A percentile compares a stretch with the other conserved stretches of the same genome.
phyloP scores from a whole-genome alignment of 1,139 yeast species.

The Tardiomyces digboiensis region DNA sequence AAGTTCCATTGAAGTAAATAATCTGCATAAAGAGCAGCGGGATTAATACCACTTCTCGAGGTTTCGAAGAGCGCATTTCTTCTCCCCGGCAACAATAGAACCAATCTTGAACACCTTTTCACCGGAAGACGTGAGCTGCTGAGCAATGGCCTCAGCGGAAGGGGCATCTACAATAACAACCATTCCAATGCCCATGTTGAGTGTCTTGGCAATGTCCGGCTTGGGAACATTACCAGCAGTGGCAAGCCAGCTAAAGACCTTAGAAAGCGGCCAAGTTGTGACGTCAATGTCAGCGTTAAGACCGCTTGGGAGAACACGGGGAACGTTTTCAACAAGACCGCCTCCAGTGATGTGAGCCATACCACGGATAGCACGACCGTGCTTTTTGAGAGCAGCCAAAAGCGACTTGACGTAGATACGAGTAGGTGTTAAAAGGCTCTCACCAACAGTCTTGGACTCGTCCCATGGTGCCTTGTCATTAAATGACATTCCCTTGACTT shows the following conservation, averaged over 20 bases:
- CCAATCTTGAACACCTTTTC: slow-evolving; percentile 82
- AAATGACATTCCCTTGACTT: slow-evolving; percentile 59
- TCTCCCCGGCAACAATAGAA: slow-evolving; percentile 43
- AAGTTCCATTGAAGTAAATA: too few relatives aligned
- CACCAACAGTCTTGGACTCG: slow-evolving; percentile 64
- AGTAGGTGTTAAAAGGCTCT: slow-evolving; percentile 82
- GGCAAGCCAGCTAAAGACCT: slow-evolving; percentile 91
- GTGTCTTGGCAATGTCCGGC: slow-evolving; percentile 76
- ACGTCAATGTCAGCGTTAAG: slow-evolving; percentile 78
- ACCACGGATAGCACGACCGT: slow-evolving; percentile 55
- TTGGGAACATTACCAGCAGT: slow-evolving; percentile 84
- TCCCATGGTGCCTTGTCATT: slow-evolving; percentile 83
- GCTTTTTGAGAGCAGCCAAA: slow-evolving; percentile 51
- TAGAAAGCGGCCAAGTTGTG: slow-evolving; percentile 73
- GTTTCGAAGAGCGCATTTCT: slow-evolving; percentile 60
- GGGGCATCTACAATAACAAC: slow-evolving; percentile 62
- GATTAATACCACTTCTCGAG: slow-evolving; percentile 45
- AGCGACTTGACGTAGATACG: slow-evolving; percentile 90
- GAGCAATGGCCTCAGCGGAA: slow-evolving; percentile 49
- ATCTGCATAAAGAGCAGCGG: too few relatives aligned
- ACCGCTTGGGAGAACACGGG: slow-evolving; percentile 81
- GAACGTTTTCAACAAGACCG: slow-evolving; percentile 92
- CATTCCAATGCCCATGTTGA: slow-evolving; percentile 98
- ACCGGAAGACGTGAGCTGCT: slow-evolving; percentile 49
- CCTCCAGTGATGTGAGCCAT: slow-evolving; percentile 99